Base-by-base conservation (phyloP, 2,329 filamentous ascomycete genomes). In the Diaporthe batatas region DNA sequence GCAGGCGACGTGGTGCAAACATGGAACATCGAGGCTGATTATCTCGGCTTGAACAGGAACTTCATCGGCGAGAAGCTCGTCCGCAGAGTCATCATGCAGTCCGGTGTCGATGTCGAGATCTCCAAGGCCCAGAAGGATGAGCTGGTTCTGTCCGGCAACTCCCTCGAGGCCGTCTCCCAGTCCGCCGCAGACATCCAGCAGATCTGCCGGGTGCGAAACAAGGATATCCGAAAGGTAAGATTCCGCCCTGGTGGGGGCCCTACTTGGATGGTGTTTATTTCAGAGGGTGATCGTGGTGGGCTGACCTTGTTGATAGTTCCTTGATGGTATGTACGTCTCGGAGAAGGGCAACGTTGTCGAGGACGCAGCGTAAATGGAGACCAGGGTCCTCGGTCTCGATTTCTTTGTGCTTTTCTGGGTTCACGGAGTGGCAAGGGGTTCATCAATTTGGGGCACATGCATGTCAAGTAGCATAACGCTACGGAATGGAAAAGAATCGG, bases 61-160 rank as follows among this genome's bases (percentile, higher is more conserved):
- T 98, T 98, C 89, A 92, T 98, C 83, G 95, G 96, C 86, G 96
- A 99, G 94, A 99, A 99, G 94, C 94, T 98, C 84, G 94, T 98
- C 82, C 95, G 96, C 86, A 91, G 91, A 80, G 93, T 99, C 81
- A 87, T 89, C 81, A 97, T 98, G 93, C 93, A 93, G 84, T 85
- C 91, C 77, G 96, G 96, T 86, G 96, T 99, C 81, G 92, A 96
- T 70, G 94, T 98, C 81, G 91, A 94, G 89, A 87, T 93, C 84
- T 98, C 95, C 83, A 91, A 94, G 89, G 91, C 91, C 88, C 92
- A 95, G 87, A 99, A 99, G 94, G 96, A 99, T 86, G 95, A 99
- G 92, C 93, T 99, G 77, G 88, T 96, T 85, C 89, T 99, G 81
- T 89, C 84, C 79, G 96, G 96, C 82, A 99, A 98, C 94, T 97